Evolutionary conservation across 148 eudicot species (phyloP), one percentile per base, ranked within the genome.

Genomic region (Spergularia bocconei): DNA sequence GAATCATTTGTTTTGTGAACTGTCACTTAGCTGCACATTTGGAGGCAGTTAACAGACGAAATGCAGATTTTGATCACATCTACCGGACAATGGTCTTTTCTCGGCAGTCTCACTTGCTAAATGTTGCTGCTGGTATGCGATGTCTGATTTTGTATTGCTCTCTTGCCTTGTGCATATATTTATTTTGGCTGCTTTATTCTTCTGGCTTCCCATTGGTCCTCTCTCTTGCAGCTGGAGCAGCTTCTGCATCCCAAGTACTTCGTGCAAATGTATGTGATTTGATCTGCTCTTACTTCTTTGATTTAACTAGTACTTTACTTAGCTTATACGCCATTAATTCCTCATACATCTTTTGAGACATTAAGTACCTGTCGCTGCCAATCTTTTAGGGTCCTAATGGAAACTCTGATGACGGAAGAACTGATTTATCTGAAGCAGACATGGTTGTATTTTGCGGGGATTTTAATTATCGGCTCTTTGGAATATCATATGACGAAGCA

Each of bases 1-100:
- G 98, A 67, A 92, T 92, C 69, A 84, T 95, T 74, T 92, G 96
- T 73, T 95, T 95, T 62, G 89, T 87, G 8, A 95, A 95, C 82
- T 92, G 98, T 74, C 98, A 95, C 86, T 82, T 95, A 65, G 98
- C 98, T 70, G 98, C 98, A 67, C 98, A 95, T 85, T 82, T 95
- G 86, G 98, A 92, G 77, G 98, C 97, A 81, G 97, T 95, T 15
- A 92, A 88, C 72, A 86, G 95, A 33, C 87, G 98, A 15, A 95
- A 95, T 77, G 97, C 98, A 59, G 98, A 95, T 76, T 95, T 95
- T 79, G 93, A 91, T 70, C 97, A 95, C 75, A 90, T 95, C 59
- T 92, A 56, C 78, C 85, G 93, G 55, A 82, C 89, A 12, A 92
- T 95, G 96, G 86, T 89, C 74, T 95, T 89, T 84, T 86, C 87